Base-by-base conservation (phyloP, 2,329 filamentous ascomycete species). In the Claviceps fusiformis region DNA sequence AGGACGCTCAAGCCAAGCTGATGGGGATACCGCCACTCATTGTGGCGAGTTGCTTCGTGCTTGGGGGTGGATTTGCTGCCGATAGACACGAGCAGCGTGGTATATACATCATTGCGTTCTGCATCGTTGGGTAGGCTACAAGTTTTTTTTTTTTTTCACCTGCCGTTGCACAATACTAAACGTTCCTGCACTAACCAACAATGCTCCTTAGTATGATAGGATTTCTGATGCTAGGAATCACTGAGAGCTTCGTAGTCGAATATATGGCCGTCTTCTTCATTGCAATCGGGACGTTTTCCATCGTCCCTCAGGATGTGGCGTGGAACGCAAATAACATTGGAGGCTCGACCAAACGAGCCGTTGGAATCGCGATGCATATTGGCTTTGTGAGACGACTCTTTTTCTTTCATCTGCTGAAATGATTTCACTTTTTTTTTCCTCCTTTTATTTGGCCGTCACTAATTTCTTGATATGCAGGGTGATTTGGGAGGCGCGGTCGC, bases 291-390 rank as follows among this genome's bases (percentile, higher is more conserved):
- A 68, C 69, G 59, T 81, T 81, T 65, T 75, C 77, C 39, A 76
- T 78, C 58, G 75, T 80, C 3, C 77, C 79, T 7, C 72, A 79
- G 37, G 75, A 75, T 46, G 71, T 81, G 54, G 76, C 78, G 33
- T 82, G 78, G 79, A 80, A 80, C 55, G 74, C 74, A n/a, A 79
- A 78, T 64, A 81, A 81, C 60, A 78, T 81, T 51, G 76, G 75
- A 2, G 77, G 76, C 5, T 75, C 73, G 41, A 66, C 77, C 56
- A 81, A 81, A 70, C 71, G 77, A 54, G 75, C 72, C 47, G 76
- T 78, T 10, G 77, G 77, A 17, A 79, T 80, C 53, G 77, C 76
- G 35, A 77, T 80, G 72, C 76, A 79, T 59, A 73, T 78, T 44
- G 76, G 75, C 57, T 71, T 67, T 51, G 65, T 67, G 60, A 64